Conservation (phyloP, 2,329 filamentous ascomycete genomes). For the Aspergillus sergii region DNA sequence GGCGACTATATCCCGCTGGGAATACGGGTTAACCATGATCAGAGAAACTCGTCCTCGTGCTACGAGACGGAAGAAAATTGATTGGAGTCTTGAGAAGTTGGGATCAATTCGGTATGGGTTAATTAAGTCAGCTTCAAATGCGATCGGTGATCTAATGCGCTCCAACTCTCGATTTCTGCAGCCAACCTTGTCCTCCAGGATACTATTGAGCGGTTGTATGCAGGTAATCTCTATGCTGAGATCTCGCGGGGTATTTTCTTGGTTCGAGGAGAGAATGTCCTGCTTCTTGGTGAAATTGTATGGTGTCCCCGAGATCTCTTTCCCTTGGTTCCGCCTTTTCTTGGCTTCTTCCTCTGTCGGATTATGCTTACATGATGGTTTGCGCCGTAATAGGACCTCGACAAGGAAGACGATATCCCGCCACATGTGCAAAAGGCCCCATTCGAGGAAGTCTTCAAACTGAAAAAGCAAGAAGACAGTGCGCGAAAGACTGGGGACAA, state of each 20-base stretch:
- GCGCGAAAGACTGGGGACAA: constrained; percentile 75
- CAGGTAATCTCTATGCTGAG: constrained; percentile 75
- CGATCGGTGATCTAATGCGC: constrained; percentile 4
- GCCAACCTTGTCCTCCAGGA: constrained; percentile 95
- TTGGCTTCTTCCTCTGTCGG: background rate
- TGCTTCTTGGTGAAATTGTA: constrained; percentile 87
- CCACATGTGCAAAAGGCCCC: constrained; percentile 68
- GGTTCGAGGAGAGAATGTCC: constrained; percentile 94
- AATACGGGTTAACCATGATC: constrained; percentile 13
- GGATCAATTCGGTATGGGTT: constrained; percentile 87
- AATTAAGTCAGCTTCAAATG: background rate
- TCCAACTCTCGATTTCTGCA: constrained; percentile 39
- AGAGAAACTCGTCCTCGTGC: constrained; percentile 93
- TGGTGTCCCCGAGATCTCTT: constrained; percentile 17
- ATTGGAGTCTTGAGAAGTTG: constrained; percentile 91
- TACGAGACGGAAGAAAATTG: constrained; percentile 91
- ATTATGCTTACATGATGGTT: constrained; percentile 4
- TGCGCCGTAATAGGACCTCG: constrained; percentile 67
- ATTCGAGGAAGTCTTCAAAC: constrained; percentile 67
- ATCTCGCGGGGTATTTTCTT: constrained; percentile 84
- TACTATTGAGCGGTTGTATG: constrained; percentile 86
- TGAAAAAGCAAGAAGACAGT: constrained; percentile 72
- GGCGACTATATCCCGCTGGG: background rate
- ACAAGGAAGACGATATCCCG: constrained; percentile 88
- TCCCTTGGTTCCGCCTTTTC: background rate